Conservation (phyloP, 2,329 filamentous ascomycete species). For the Pseudogymnoascus sp. region DNA sequence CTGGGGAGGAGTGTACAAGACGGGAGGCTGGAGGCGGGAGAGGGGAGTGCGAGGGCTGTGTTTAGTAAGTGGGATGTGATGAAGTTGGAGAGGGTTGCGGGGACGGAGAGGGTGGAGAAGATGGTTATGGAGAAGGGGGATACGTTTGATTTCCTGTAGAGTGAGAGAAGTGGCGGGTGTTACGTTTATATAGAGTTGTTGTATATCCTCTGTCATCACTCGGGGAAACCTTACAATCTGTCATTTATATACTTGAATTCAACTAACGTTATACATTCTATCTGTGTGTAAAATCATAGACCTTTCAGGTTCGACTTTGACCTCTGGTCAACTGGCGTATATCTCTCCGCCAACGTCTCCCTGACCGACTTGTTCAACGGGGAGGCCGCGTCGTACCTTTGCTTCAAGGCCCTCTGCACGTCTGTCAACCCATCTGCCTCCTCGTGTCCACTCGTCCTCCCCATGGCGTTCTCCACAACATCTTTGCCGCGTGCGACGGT, state of each 20-base stretch:
- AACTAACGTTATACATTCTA: not conserved
- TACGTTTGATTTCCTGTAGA: constrained; percentile 79
- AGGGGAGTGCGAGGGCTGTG: constrained; percentile 51
- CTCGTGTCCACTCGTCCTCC: constrained; percentile 35
- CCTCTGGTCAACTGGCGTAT: constrained; percentile 36
- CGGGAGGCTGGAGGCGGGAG: constrained; percentile 44
- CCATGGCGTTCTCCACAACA: constrained; percentile 32
- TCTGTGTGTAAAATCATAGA: constrained; percentile 19
- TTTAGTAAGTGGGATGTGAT: constrained; percentile 87
- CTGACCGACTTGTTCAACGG: constrained; percentile 40
- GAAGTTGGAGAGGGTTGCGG: constrained; percentile 81
- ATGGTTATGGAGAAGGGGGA: constrained; percentile 81
- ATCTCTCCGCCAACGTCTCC: constrained; percentile 46
- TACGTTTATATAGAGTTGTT: not conserved
- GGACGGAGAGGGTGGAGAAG: constrained; percentile 67
- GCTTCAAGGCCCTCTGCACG: constrained; percentile 40
- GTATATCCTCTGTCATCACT: not conserved
- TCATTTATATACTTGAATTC: constrained; percentile 9
- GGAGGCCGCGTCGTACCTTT: constrained; percentile 40
- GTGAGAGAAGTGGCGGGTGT: not conserved
- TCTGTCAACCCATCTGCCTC: constrained; percentile 28
- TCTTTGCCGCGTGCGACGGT: constrained; percentile 31
- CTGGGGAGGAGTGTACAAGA: constrained; percentile 51
- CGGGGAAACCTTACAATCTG: not conserved
- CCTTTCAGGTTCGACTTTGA: constrained; percentile 30